A percentile compares a stretch with the other conserved stretches of the same genome.
Conservation (phyloP, 148 eudicot genomes). For the Nyssa sinensis region DNA sequence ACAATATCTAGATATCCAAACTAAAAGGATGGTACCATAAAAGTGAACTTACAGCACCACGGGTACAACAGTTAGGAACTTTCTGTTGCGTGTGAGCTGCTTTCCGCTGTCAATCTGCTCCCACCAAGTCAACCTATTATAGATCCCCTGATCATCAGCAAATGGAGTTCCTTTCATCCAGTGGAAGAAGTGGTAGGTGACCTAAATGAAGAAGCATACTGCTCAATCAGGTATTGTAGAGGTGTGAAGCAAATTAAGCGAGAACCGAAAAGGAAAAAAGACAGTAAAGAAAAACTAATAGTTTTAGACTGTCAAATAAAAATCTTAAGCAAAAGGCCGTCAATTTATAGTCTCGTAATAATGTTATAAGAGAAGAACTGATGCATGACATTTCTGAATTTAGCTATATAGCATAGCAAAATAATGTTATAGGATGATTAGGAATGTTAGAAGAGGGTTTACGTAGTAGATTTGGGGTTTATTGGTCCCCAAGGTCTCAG, state of each 20-base stretch:
- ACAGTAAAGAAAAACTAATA: neutral
- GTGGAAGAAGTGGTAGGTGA: constrained; percentile 88
- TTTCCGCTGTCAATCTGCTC: constrained; percentile 88
- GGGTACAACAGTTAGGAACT: constrained; percentile 86
- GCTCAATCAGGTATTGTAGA: constrained; percentile 10
- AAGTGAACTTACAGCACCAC: constrained; percentile 72
- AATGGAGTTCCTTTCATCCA: constrained; percentile 95
- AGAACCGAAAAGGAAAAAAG: neutral
- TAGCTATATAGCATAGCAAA: neutral
- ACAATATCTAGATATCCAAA: neutral
- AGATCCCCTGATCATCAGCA: constrained; percentile 93
- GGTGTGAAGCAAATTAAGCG: neutral
- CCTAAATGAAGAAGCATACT: constrained; percentile 27
- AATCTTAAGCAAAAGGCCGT: neutral
- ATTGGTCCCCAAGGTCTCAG: no score
- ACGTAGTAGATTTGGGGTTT: neutral
- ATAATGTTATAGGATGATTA: no score
- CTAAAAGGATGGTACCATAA: neutral
- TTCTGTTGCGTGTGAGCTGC: constrained; percentile 92
- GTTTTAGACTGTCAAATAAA: neutral
- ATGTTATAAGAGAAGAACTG: neutral
- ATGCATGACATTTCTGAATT: neutral
- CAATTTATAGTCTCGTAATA: neutral
- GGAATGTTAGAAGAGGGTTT: no score
- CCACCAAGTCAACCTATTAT: constrained; percentile 95